Base-by-base conservation (phyloP, 1,284 basidiomycete genomes). In the Fomitopsis palustris region DNA sequence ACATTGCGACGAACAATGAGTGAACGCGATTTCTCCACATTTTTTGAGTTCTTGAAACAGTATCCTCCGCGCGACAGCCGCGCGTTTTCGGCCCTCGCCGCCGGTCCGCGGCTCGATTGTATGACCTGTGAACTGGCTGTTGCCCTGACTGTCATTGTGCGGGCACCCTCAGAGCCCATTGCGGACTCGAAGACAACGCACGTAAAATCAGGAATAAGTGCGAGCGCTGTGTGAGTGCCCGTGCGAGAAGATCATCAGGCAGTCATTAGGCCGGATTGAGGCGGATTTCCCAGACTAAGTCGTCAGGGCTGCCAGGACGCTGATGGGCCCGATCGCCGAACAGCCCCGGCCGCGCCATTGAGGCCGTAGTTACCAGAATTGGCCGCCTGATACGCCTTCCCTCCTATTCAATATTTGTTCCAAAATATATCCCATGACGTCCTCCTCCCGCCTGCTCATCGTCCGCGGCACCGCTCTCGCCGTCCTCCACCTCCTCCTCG, bases 1-100 rank as follows among this genome's bases (percentile, higher is more conserved):
- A 62, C 62, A 61, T 60, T 59, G 56, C 58, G 25, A 64, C 63
- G 64, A 61, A 63, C 49, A 52, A 52, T 33, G 49, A 60, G 47
- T 45, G 58, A 62, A 62, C 65, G 61, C 62, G 58, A 62, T 61
- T 62, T 51, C 54, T 27, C 41, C 21, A 19, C 37, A 41, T 58
- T 62, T 62, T 64, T 60, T 57, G 29, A 51, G 49, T 57, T 53
- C 53, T 54, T 37, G 55, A 60, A 54, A 42, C 39, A 43, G 39
- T 16, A 5, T 10, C 29, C 33, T 38, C 41, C 33, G 41, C 29
- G 25, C 42, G 43, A 27, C 27, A 25, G 25, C 45, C 45, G 45
- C 42, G 25, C 45, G 45, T 3, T 8, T 14, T n/a, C 45, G 45
- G 45, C 14, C 45, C 25, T n/a, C 9, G n/a, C 41, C 41, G 42